A percentile compares a stretch with the other conserved stretches of the same genome.
Conservation (phyloP, 345 rosid genomes). For the Noccaea bulbosa region DNA sequence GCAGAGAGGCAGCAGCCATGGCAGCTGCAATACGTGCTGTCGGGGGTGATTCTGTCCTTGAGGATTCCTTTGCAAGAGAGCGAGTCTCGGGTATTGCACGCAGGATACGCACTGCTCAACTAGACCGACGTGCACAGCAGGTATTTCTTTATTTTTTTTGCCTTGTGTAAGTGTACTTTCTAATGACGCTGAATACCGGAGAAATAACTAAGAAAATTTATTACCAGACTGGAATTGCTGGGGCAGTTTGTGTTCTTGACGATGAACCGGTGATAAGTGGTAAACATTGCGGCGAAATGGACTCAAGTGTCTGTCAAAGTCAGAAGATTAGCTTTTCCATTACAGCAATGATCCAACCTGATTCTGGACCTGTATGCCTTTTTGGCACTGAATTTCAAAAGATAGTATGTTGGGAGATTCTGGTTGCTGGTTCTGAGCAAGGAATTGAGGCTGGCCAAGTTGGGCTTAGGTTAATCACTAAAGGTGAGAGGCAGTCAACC, state of each 20-base stretch:
- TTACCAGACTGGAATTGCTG: slow-evolving; percentile 81
- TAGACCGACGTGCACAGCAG: slow-evolving; percentile 92
- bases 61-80: slow-evolving; percentile 99
- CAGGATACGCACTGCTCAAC: slow-evolving; percentile 84
- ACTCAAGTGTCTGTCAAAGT: slow-evolving; percentile 72
- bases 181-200: slow-evolving; percentile 23
- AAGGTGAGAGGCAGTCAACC: slow-evolving; percentile 91
- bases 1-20: slow-evolving; percentile 99
- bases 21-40: slow-evolving; percentile 99
- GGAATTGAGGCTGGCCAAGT: slow-evolving; percentile 99
- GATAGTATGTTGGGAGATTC: slow-evolving; percentile 95
- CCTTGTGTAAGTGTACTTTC: slow-evolving; percentile 10
- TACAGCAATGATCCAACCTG: slow-evolving; percentile 93
- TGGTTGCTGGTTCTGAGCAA: slow-evolving; percentile 99
- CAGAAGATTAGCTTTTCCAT: slow-evolving; percentile 89
- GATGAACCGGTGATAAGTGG: slow-evolving; percentile 94
- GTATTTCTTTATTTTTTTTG: slow-evolving; percentile 42
- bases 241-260: slow-evolving; percentile 91
- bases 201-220: slow-evolving; percentile 28
- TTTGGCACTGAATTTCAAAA: slow-evolving; percentile 95
- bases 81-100: slow-evolving; percentile 98
- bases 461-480: slow-evolving; percentile 89
- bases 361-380: slow-evolving; percentile 99
- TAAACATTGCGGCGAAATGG: slow-evolving; percentile 85
- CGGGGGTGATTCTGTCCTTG: slow-evolving; percentile 99